Evolutionary conservation across 2,329 filamentous ascomycete species (phyloP).

Genomic region (Fusarium sp.): DNA sequence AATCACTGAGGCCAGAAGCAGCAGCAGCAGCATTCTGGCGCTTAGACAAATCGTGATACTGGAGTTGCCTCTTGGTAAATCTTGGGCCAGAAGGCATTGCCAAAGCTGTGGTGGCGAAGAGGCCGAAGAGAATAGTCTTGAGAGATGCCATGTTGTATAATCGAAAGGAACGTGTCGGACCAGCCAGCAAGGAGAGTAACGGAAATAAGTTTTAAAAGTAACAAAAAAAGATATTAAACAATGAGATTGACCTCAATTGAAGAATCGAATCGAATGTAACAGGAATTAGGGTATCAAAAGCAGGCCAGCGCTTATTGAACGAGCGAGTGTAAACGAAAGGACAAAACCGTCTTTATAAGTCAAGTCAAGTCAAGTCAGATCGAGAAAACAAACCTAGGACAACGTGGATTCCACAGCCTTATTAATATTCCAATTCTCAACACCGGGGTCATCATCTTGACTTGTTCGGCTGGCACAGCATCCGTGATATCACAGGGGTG

Average conservation of each 20-base stretch:
- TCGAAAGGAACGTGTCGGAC: conserved; percentile 29
- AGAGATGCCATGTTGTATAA: conserved; percentile 47
- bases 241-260: neutral
- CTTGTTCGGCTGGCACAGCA: conserved; percentile 21
- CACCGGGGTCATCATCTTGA: conserved; percentile 7
- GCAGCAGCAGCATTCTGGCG: conserved; percentile 61
- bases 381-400: neutral
- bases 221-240: conserved; percentile 14
- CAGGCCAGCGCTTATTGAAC: conserved; percentile 37
- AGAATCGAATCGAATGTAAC: conserved; percentile 12
- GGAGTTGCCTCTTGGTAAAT: conserved; percentile 55
- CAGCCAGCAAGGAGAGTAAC: conserved; percentile 31
- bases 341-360: conserved; percentile 23
- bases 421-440: conserved; percentile 17
- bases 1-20: conserved; percentile 58
- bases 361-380: conserved; percentile 17
- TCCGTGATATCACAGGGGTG: conserved; percentile 25
- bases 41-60: conserved; percentile 58
- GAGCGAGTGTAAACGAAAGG: conserved; percentile 30
- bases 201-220: neutral
- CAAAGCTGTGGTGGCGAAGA: conserved; percentile 56
- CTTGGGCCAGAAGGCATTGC: conserved; percentile 58
- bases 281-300: conserved; percentile 25
- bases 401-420: neutral
- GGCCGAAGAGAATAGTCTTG: conserved; percentile 56